phyloP scores from a whole-genome alignment of 441 rosid genomes.

The Corymbia citriodora region DNA sequence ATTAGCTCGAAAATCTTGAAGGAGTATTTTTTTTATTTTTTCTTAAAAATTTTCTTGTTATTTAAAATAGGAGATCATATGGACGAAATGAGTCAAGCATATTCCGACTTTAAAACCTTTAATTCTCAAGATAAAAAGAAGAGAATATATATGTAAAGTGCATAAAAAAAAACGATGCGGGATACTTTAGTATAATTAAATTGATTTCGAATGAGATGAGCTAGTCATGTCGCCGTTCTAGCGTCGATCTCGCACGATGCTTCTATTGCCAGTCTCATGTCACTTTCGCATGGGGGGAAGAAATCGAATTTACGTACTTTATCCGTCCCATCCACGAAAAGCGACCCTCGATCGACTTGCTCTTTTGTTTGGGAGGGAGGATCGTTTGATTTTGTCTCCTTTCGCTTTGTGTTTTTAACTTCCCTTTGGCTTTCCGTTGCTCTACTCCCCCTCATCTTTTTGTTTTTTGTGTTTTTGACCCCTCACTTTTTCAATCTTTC shows the following conservation, averaged over 20 bases:
- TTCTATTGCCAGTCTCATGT: not conserved
- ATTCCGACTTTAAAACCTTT: fast-evolving
- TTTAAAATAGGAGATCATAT: fast-evolving
- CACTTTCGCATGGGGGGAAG: not conserved
- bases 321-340: not conserved
- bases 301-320: not conserved
- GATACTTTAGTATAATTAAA: fast-evolving
- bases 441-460: not conserved
- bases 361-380: not conserved
- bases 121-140: not conserved
- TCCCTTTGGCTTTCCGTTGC: not conserved
- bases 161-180: fast-evolving
- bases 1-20: not conserved
- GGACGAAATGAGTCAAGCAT: fast-evolving
- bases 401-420: not conserved
- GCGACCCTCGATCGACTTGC: not conserved
- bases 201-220: not conserved
- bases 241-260: not conserved
- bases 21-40: not conserved
- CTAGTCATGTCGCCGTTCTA: not conserved
- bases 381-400: not conserved
- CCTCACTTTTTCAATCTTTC: not conserved
- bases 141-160: not conserved
- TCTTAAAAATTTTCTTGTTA: too few species aligned
- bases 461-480: not conserved